Conservation (phyloP, 2,329 filamentous ascomycete genomes). For the Fusarium veterinarium region DNA sequence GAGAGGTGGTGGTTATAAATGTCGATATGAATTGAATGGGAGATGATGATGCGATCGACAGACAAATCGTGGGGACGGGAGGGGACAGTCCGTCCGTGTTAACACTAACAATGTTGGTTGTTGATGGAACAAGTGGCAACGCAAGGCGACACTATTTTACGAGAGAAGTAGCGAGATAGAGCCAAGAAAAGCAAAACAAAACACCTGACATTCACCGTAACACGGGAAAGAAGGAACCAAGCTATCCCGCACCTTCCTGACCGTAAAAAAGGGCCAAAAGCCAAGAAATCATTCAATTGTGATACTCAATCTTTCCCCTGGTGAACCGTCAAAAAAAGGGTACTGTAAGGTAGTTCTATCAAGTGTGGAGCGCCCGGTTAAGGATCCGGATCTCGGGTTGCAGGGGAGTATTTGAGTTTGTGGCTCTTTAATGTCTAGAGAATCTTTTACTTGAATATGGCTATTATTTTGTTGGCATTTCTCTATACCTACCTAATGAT, state of each 20-base stretch:
- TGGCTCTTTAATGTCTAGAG: conserved; percentile 2
- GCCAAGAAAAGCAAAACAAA: not conserved
- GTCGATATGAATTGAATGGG: conserved; percentile 5
- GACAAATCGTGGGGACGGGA: conserved; percentile 32
- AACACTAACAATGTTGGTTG: conserved; percentile 18
- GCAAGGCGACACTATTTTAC: not conserved
- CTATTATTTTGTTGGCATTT: not conserved
- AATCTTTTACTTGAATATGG: not conserved
- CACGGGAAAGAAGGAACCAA: conserved; percentile 12
- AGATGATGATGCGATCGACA: conserved; percentile 28
- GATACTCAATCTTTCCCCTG: conserved; percentile 32
- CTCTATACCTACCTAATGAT: not conserved
- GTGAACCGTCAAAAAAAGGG: conserved; percentile 8
- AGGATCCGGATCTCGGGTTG: conserved; percentile 19
- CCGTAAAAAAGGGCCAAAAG: conserved; percentile 23
- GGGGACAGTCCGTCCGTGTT: conserved; percentile 19
- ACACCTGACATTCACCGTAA: conserved; percentile 1
- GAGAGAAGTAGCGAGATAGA: conserved; percentile 7
- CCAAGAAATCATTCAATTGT: conserved; percentile 36
- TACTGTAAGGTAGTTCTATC: not conserved
- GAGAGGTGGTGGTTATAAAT: not conserved
- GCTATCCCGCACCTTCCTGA: conserved; percentile 18
- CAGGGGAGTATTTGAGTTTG: conserved; percentile 2
- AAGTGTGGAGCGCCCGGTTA: conserved; percentile 22
- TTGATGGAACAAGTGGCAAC: conserved; percentile 11